phyloP scores from a whole-genome alignment of 1,139 yeast species.

The Sugiyamaella grinbergsii region DNA sequence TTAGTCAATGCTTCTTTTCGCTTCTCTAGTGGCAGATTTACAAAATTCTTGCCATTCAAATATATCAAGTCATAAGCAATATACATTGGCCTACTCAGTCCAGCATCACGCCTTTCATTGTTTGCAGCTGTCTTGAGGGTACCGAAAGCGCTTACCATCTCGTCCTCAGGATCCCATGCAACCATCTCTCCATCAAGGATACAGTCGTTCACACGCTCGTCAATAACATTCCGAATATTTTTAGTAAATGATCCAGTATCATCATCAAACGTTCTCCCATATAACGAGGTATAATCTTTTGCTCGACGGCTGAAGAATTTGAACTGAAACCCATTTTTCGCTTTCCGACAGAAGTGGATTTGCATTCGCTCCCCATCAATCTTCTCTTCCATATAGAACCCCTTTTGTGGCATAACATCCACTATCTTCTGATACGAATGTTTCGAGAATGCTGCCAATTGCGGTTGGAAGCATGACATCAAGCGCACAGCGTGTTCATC shows the following conservation, averaged over 20 bases:
- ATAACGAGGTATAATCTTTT: slow-evolving; percentile 70
- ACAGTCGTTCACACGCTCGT: slow-evolving; percentile 47
- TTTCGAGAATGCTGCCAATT: slow-evolving; percentile 59
- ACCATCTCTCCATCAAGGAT: slow-evolving; percentile 94
- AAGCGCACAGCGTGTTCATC: slow-evolving; percentile 29
- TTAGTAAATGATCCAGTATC: slow-evolving; percentile 61
- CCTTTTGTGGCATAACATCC: slow-evolving; percentile 44
- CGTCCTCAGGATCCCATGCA: slow-evolving; percentile 69
- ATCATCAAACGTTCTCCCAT: slow-evolving; percentile 61
- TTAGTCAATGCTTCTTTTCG: slow-evolving; percentile 56
- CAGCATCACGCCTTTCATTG: slow-evolving; percentile 37
- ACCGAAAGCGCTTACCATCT: slow-evolving; percentile 74
- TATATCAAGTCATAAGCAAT: slow-evolving; percentile 72
- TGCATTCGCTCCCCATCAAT: slow-evolving; percentile 92
- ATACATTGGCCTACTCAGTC: slow-evolving; percentile 32
- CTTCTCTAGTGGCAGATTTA: slow-evolving; percentile 54
- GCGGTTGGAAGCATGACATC: slow-evolving; percentile 62
- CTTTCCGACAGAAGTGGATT: slow-evolving; percentile 53
- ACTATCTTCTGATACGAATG: slow-evolving; percentile 54
- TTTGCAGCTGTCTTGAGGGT: slow-evolving; percentile 71
- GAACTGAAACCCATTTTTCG: slow-evolving; percentile 44
- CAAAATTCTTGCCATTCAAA: slow-evolving; percentile 64
- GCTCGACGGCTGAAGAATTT: slow-evolving; percentile 70
- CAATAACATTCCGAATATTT: slow-evolving; percentile 52
- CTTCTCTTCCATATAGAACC: slow-evolving; percentile 82